phyloP scores from a whole-genome alignment of 192 early-diverging fungal species.

The Phlyctochytrium planicorne region DNA sequence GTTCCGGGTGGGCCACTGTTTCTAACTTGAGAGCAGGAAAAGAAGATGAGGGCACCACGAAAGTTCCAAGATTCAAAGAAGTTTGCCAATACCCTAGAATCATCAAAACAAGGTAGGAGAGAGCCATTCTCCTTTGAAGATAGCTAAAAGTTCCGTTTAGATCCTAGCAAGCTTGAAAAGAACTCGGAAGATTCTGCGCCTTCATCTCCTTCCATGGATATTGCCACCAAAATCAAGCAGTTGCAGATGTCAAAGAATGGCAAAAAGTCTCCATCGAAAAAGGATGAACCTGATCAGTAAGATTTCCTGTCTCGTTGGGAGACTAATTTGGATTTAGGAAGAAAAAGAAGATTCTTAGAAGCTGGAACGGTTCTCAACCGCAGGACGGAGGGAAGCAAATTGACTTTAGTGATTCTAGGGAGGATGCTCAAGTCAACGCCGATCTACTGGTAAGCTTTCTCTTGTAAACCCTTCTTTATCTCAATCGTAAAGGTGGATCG shows the following conservation, averaged over 20 bases:
- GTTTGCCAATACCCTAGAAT: constrained; percentile 64
- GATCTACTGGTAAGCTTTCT: constrained; percentile 21
- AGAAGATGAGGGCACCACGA: constrained; percentile 59
- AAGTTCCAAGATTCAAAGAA: constrained; percentile 80
- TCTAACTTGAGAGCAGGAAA: constrained; percentile 23
- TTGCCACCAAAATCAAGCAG: background rate
- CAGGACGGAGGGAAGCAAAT: constrained; percentile 17
- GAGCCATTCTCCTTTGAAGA: no score
- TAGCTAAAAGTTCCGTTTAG: no score
- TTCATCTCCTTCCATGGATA: background rate
- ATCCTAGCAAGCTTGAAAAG: no score
- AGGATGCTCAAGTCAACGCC: constrained; percentile 11
- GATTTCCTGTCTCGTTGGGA: constrained; percentile 7
- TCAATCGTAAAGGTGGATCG: background rate
- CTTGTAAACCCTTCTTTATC: constrained; percentile 17
- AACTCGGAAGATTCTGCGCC: background rate
- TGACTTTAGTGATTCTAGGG: constrained; percentile 32
- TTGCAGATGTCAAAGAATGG: constrained; percentile 13
- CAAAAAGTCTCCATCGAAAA: constrained; percentile 39
- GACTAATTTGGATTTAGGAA: no score
- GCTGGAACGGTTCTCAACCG: constrained; percentile 62
- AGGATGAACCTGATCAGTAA: constrained; percentile 26
- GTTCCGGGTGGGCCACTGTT: no score
- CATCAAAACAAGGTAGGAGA: no score
- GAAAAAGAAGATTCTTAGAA: constrained; percentile 58